Conservation (phyloP, 2,329 filamentous ascomycete genomes). For the Ascosphaera acerosa region DNA sequence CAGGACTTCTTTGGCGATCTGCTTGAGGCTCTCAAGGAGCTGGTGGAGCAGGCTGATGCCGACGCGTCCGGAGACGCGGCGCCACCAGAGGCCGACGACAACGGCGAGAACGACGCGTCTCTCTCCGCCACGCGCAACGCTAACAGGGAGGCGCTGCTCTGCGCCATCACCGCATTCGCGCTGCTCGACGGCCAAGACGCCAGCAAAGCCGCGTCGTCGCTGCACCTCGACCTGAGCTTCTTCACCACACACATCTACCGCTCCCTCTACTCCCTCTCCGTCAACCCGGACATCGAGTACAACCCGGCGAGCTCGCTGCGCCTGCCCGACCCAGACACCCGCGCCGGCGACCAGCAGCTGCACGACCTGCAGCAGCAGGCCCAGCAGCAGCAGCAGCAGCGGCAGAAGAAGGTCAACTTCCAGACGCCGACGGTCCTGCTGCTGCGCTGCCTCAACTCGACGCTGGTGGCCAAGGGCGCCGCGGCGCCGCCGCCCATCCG, state of each 20-base stretch:
- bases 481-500: conserved; percentile 55
- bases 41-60: conserved; percentile 39
- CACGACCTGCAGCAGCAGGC: conserved; percentile 14
- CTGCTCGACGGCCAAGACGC: conserved; percentile 84
- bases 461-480: conserved; percentile 53
- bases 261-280: conserved; percentile 49
- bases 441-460: conserved; percentile 57
- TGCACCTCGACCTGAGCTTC: conserved; percentile 80
- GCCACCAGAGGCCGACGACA: conserved; percentile 18
- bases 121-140: conserved; percentile 35
- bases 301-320: conserved; percentile 45
- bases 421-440: conserved; percentile 86
- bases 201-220: conserved; percentile 51
- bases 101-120: conserved; percentile 19
- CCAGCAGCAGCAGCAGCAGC: conserved; percentile 3
- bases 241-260: conserved; percentile 89
- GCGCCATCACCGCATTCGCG: conserved; percentile 90
- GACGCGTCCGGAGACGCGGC: conserved; percentile 24
- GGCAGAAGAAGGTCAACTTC: conserved; percentile 57
- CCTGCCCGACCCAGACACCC: conserved; percentile 36
- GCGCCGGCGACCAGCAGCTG: conserved; percentile 10
- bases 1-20: conserved; percentile 97
- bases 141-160: conserved; percentile 69
- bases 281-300: conserved; percentile 69
- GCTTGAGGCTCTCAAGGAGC: conserved; percentile 76